phyloP scores from a whole-genome alignment of 495 filamentous ascomycete species.

The Sphaerosporella brunnea region DNA sequence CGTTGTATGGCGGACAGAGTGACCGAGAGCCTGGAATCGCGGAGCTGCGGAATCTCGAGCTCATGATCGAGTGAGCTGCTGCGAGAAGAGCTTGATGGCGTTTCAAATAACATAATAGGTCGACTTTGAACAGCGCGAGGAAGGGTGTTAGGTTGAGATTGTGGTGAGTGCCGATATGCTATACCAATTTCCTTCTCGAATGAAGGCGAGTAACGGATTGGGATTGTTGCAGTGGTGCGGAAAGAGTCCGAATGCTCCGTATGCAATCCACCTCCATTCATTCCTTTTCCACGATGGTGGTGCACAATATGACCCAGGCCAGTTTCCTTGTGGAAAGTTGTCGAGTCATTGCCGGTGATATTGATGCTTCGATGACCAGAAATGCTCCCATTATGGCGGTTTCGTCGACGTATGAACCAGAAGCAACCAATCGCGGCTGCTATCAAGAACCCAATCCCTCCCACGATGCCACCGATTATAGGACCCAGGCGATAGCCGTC shows the following conservation, averaged over 20 bases:
- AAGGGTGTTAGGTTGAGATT: not conserved
- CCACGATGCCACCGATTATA: constrained; percentile 23
- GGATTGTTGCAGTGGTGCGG: constrained; percentile 8
- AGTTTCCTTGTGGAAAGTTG: constrained; percentile 1
- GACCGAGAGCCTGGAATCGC: not conserved
- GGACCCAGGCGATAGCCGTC: constrained; percentile 10
- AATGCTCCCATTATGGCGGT: not conserved
- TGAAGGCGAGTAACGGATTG: constrained; percentile 2
- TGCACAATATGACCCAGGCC: constrained; percentile 3
- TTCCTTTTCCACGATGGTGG: constrained; percentile 6
- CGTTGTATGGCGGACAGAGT: constrained; percentile 1
- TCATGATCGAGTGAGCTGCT: not conserved
- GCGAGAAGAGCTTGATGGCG: not conserved
- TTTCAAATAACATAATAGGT: not conserved
- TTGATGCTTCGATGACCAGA: not conserved
- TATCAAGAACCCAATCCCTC: constrained; percentile 12
- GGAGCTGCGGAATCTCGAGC: not conserved
- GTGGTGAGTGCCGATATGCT: not conserved
- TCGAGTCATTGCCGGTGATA: constrained; percentile 5
- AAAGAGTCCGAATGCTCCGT: constrained; percentile 5
- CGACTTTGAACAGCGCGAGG: not conserved
- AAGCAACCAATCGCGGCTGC: not conserved
- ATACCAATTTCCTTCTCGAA: not conserved
- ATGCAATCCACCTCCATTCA: constrained; percentile 2
- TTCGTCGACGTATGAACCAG: not conserved